Base-by-base conservation (phyloP, 805 yeast species). In the Priceomyces carsonii region DNA sequence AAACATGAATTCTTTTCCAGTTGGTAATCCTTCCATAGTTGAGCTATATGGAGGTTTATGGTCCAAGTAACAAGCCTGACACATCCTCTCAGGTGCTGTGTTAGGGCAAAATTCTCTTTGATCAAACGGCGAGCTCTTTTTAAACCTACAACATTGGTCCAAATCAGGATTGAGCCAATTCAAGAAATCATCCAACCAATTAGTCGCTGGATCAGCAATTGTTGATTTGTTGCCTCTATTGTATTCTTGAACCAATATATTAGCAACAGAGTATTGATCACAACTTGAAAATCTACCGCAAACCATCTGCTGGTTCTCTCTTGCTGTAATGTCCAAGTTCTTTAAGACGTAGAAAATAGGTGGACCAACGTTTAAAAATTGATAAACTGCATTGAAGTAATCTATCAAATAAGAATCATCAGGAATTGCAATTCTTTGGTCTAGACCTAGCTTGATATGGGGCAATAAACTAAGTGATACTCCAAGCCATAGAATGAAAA, bases 201-300 rank as follows among this genome's bases (percentile, higher is more conserved):
- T 84, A 1, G 96, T 82, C 1, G 87, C 76, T 0, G 98, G 96
- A 29, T 87, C 93, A 1, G 77, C 73, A 21, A 91, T 71, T 3
- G 84, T 81, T 2, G 91, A 82, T 8, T 66, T 48, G 2, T 75
- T 64, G 0, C 82, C 69, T 22, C 96, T 66, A 42, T 79, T 78
- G 38, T 84, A 74, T 53, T 91, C 99, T 55, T 88, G 90, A 48
- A 89, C 95, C 27, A 91, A 57, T 6, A 90, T 70, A 50, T 89
- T 93, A 1, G 84, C 79, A 27, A 91, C 55, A 0, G 97, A 91
- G 47, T 66, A 79, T 46, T 83, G 80, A 28, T 85, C 74, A 57
- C 99, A 91, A 0, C 88, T 74, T 0, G 96, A 77, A 53, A 88
- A 93, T 39, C 88, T 76, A 0, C 97, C 96, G 61, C 99, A 91